Percentiles rank a stretch among this genome's conserved stretches.
Evolutionary conservation across 2,329 filamentous ascomycete genomes (phyloP).

Genomic region (Cordyceps fumosorosea): DNA sequence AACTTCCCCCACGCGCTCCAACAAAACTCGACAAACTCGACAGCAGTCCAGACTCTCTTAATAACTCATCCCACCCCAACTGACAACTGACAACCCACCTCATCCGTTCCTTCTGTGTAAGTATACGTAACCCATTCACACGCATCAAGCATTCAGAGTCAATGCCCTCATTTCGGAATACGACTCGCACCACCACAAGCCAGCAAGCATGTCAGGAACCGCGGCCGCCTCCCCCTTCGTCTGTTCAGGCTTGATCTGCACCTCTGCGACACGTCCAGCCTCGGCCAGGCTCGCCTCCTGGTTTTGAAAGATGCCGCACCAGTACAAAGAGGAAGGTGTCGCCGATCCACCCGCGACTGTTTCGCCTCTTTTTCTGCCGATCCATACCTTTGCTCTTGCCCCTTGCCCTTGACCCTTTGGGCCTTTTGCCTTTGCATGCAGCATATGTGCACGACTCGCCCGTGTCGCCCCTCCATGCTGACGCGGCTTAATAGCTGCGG

Average conservation of each 20-base stretch:
- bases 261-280: not conserved
- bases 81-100: not conserved
- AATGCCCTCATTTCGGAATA: not conserved
- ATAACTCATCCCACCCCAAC: not conserved
- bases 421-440: not conserved
- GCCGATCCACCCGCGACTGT: not conserved
- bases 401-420: too few relatives aligned
- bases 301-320: not conserved
- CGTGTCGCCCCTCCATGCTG: not conserved
- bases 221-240: too few relatives aligned
- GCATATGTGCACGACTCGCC: not conserved
- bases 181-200: conserved; percentile 1
- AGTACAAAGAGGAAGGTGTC: not conserved
- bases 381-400: not conserved
- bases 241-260: not conserved
- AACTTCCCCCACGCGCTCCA: not conserved
- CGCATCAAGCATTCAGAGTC: not conserved
- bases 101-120: not conserved
- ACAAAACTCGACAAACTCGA: not conserved
- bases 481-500: not conserved
- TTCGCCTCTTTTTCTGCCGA: not conserved
- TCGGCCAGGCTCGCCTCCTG: not conserved
- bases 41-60: not conserved
- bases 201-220: too few relatives aligned
- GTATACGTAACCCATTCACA: not conserved